Conservation (phyloP, 257 asterid species). For the Nicotiana benthamiana region DNA sequence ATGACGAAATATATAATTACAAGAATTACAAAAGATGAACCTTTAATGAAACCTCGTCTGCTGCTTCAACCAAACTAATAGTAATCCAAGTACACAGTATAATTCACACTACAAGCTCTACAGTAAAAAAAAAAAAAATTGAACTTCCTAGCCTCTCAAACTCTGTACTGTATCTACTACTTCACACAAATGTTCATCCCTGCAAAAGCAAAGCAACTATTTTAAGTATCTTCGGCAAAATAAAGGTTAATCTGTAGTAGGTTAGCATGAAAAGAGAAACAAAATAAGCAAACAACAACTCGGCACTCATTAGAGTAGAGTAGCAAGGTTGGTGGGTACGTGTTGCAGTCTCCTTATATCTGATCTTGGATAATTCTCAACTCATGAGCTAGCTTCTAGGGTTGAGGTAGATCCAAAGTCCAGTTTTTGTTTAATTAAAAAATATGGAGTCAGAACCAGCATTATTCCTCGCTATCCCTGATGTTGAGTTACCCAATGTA, state of each 20-base stretch:
- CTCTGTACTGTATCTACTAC: not conserved
- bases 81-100: not conserved
- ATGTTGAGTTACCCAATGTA: not conserved
- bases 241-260: not conserved
- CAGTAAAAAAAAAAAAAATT: not conserved
- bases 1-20: not conserved
- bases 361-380: not conserved
- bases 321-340: not conserved
- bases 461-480: not conserved
- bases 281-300: not conserved
- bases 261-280: not conserved
- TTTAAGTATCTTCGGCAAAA: not conserved
- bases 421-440: not conserved
- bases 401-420: not conserved
- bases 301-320: not conserved
- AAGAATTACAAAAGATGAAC: conserved; percentile 2
- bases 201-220: not conserved
- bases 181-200: conserved; percentile 4
- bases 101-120: conserved; percentile 7
- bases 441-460: not conserved
- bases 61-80: not conserved
- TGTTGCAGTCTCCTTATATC: not conserved
- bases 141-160: conserved; percentile 3
- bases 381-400: not conserved
- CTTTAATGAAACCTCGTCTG: not conserved